Base-by-base conservation (phyloP, 148 eudicot species). In the Persicaria maculosa region DNA sequence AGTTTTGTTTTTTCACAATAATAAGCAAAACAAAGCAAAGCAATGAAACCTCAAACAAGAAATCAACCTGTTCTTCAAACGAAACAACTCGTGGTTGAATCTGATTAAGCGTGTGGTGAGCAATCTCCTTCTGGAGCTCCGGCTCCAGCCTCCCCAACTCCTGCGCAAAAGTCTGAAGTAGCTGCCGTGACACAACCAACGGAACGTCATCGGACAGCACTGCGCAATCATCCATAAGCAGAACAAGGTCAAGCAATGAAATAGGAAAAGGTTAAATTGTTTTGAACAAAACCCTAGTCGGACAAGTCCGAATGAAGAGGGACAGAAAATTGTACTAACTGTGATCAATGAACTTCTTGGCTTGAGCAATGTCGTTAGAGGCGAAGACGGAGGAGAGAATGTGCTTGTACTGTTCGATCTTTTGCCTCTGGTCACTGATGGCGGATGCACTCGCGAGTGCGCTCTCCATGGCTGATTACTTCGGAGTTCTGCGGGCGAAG, bases 31-130 rank as follows among this genome's bases (percentile, higher is more conserved):
- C 62, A 57, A 57, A 57, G 43, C 67, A 65, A 65, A 36, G 70
- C 70, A 65, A 40, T 40, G 70, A 40, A 43, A 57, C 17, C 16
- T 57, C 4, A 57, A 15, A 47, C 40, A 7, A 9, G 19, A 54
- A 52, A 71, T 61, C 6, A 50, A 92, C 98, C 91, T 95, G 98
- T 64, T 95, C 98, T 76, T 95, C 98, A 22, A 95, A 95, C 0
- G 98, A 95, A 68, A 95, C 98, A 20, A 95, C 97, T 36, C 98
- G 91, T 53, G 97, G 98, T 78, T 95, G 98, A 83, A 95, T 95
- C 84, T 92, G 93, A 73, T 87, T 85, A 55, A 95, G 98, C 3
- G 95, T 85, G 79, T 90, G 92, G 77, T 95, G 93, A 9, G 97
- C 95, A 68, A 92, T 90, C 77, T 95, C 96, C 88, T 92, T 92